Evolutionary conservation across 257 asterid genomes (phyloP).

Genomic region (Coffea canephora): DNA sequence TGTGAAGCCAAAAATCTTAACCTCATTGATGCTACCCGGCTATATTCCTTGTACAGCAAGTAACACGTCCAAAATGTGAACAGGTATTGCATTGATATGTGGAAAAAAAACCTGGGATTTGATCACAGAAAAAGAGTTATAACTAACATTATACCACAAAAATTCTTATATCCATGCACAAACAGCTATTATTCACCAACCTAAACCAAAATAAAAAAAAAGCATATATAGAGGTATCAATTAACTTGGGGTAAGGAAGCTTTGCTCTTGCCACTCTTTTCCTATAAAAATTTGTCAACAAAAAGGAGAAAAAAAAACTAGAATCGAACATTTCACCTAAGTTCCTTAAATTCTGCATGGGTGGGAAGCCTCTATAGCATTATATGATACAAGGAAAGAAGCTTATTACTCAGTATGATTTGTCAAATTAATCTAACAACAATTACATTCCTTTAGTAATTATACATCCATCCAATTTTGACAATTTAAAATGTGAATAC

Average conservation of each 20-base stretch:
- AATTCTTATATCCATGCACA: neutral
- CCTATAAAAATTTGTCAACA: too few relatives aligned
- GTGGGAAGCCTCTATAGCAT: too few relatives aligned
- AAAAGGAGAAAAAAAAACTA: too few relatives aligned
- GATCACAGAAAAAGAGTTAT: conserved; percentile 17
- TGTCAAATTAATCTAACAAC: neutral
- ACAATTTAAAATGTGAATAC: neutral
- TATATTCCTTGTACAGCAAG: conserved; percentile 91
- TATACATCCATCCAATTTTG: too few relatives aligned
- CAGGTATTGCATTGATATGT: conserved; percentile 79
- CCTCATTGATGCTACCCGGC: conserved; percentile 79
- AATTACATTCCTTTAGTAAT: neutral
- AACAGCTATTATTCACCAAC: neutral
- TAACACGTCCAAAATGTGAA: conserved; percentile 86
- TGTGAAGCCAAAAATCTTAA: conserved; percentile 79
- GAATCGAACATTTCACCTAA: too few relatives aligned
- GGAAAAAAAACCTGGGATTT: conserved; percentile 86
- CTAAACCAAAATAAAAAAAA: too few relatives aligned
- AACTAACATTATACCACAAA: too few relatives aligned
- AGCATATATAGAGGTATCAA: too few relatives aligned
- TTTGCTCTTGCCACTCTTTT: too few relatives aligned
- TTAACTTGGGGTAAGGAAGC: too few relatives aligned
- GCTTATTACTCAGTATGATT: neutral
- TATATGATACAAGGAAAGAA: neutral
- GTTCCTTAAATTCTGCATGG: too few relatives aligned